Base-by-base conservation (phyloP, 192 early-diverging fungal species). In the Rhizoclosmatium sp. region DNA sequence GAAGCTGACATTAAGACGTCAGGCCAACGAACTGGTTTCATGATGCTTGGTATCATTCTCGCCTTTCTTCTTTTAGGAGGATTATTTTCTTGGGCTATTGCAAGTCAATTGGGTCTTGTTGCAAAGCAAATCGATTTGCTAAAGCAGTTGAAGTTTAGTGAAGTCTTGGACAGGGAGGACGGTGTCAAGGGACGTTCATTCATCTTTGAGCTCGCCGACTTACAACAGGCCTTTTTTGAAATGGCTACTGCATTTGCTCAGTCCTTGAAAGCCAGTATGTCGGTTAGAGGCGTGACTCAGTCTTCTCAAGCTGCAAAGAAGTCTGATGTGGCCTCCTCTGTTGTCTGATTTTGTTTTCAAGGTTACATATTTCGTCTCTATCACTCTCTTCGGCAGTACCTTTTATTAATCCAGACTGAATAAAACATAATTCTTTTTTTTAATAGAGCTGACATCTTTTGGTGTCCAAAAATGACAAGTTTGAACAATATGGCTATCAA, bases 11-110 rank as follows among this genome's bases (percentile, higher is more conserved):
- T 51, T 39, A 80, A 3, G 3, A 19, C n/a, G 5, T 48, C 44
- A 41, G 5, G 41, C 23, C 40, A 46, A 39, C 73, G 41, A 21
- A 78, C 65, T 21, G 69, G 78, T 4, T 68, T 60, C 4, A 75
- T 58, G 12, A 84, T 80, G 12, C 47, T 61, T 14, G 66, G 71
- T 51, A 66, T 79, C 40, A 79, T 79, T 40, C 23, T 58, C 45
- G 69, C n/a, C n/a, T 3, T 79, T 7, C 39, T 68, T n/a, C 42
- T 65, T 47, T 46, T 72, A 3, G 62, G 70, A 71, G 47, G n/a
- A 16, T 21, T 80, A 4, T 72, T 74, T 64, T 51, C 69, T 7
- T 42, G 19, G 2, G 2, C 44, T 9, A 31, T 78, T 46, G 48
- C 67, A 3, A 12, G 56, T 48, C 78, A 80, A 65, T 44, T 74